Conservation (phyloP, 129 eudicot species). For the Artemisia annua region DNA sequence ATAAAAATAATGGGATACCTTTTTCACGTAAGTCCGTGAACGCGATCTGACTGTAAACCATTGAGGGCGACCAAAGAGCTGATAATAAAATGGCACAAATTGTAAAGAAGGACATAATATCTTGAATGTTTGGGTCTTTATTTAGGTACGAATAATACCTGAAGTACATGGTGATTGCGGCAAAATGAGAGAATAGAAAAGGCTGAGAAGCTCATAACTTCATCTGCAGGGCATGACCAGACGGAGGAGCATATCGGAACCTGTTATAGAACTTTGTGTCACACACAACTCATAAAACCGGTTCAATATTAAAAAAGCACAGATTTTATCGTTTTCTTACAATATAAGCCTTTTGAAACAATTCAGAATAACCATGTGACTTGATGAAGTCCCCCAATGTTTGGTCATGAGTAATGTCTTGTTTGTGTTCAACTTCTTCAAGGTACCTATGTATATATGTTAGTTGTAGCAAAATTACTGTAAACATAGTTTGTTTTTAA, state of each 20-base stretch:
- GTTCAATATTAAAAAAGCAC: neutral
- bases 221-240: conserved; percentile 93
- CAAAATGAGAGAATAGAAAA: conserved; percentile 79
- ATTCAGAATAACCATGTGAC: conserved; percentile 79
- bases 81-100: conserved; percentile 12
- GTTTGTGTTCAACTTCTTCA: conserved; percentile 74
- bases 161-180: conserved; percentile 81
- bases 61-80: conserved; percentile 95
- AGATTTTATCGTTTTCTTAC: conserved; percentile 37
- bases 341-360: conserved; percentile 84
- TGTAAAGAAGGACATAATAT: no score
- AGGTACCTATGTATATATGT: conserved; percentile 49
- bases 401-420: conserved; percentile 67
- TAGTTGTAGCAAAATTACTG: no score
- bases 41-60: conserved; percentile 96
- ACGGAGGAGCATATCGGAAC: conserved; percentile 85
- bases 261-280: conserved; percentile 25
- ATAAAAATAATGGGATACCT: conserved; percentile 40
- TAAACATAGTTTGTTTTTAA: no score
- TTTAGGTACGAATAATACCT: no score
- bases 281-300: neutral
- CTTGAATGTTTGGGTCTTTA: no score
- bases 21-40: conserved; percentile 69
- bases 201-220: conserved; percentile 89
- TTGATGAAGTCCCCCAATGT: conserved; percentile 83